Evolutionary conservation across 257 asterid species (phyloP), one percentile per base, ranked within the genome.

Genomic region (Primulina huaijiensis): DNA sequence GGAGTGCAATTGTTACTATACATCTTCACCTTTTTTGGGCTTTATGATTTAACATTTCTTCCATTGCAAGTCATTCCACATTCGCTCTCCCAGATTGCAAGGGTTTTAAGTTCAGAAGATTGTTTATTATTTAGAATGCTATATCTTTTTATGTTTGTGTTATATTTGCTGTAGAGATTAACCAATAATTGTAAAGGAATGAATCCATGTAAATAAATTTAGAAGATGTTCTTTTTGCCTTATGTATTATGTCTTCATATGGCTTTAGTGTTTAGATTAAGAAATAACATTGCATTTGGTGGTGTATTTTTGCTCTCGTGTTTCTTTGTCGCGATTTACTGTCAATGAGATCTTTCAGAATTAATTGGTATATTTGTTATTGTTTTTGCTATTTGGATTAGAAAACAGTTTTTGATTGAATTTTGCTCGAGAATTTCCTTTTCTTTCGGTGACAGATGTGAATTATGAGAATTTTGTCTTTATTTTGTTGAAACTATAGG

Each of bases 401-500:
- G 56, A 50, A 50, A 50, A 50, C 56, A 50, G 20, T 20, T 0
- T 50, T 50, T 50, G 56, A 16, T 14, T 4, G 56, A 50, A 4
- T 14, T 50, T 43, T 43, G 6, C 53, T 12, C n/a, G 1, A 43
- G 53, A 12, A 40, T 40, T 40, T 40, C 17, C 12, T 43, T 43
- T 50, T 2, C 20, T 50, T 50, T 16, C 1, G 8, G 8, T 50
- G 56, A 16, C 5, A 16, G 56, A 10, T 30, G 27, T 2, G 34
- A 20, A 31, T 29, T 6, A 33, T 73, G 11, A 57, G 34, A 67
- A 25, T 73, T 14, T 75, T 70, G 57, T 25, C 3, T 25, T 14
- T 33, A 23, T 37, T 52, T 50, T 68, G 74, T 5, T 53, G 62
- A 3, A 74, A 29, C 6, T 56, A 40, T 74, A 92, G 98, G 98